Conservation (phyloP, 2,329 filamentous ascomycete genomes). For the Alternaria angustiovoidea region DNA sequence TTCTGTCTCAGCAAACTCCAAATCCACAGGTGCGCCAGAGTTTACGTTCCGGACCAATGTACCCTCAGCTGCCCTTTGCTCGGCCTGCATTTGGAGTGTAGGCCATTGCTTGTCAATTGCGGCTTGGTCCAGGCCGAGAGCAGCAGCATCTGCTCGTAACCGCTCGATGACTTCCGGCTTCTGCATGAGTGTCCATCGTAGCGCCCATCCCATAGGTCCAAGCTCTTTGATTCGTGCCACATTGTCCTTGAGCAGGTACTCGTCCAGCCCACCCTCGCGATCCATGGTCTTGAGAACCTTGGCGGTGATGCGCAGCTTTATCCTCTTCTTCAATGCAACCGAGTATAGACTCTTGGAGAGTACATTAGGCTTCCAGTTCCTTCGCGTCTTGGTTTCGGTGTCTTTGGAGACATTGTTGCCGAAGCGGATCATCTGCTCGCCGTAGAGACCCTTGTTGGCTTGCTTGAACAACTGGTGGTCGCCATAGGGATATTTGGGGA, state of each 20-base stretch:
- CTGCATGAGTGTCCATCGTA: constrained; percentile 91
- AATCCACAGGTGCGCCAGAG: not conserved
- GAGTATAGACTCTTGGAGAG: constrained; percentile 72
- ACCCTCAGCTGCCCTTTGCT: constrained; percentile 23
- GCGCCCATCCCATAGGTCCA: constrained; percentile 86
- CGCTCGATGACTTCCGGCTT: constrained; percentile 70
- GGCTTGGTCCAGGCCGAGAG: constrained; percentile 68
- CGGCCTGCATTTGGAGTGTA: constrained; percentile 24
- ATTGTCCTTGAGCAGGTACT: constrained; percentile 87
- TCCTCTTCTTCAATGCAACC: constrained; percentile 65
- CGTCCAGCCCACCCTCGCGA: constrained; percentile 87
- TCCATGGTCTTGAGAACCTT: constrained; percentile 73
- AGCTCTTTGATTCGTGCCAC: constrained; percentile 81
- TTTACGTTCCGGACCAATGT: constrained; percentile 9
- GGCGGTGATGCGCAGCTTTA: constrained; percentile 74
- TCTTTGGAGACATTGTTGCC: constrained; percentile 78
- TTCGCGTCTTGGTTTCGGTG: constrained; percentile 73
- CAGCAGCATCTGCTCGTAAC: constrained; percentile 70
- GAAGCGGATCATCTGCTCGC: constrained; percentile 73
- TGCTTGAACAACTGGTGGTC: constrained; percentile 78
- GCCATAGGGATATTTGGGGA: constrained; percentile 73
- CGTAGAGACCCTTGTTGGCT: constrained; percentile 78
- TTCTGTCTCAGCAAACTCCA: constrained; percentile 16
- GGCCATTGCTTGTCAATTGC: constrained; percentile 46
- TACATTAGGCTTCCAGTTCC: constrained; percentile 79